Evolutionary conservation across 2,329 filamentous ascomycete species (phyloP), one percentile per base, ranked within the genome.

Genomic region (Alternaria brassicae): DNA sequence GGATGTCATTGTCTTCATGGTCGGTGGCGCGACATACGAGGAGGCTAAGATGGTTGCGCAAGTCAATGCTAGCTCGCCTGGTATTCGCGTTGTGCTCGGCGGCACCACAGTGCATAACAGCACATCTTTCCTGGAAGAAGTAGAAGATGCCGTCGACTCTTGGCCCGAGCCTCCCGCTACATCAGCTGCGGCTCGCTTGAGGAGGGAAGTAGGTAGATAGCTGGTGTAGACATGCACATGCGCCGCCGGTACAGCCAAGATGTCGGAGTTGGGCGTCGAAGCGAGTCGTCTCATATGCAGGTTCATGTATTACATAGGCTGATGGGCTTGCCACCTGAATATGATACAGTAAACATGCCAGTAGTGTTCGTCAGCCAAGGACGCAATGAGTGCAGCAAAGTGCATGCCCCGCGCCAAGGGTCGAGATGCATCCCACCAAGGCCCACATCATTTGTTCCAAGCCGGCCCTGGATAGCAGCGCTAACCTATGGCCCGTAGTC

Each of bases 21-120:
- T 97, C 23, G 95, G 95, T 6, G 95, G 95, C 3, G 89, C 90
- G 17, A 99, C 95, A 0, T 99, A 97, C 72, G 95, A 99, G 77
- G 95, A 99, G 78, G 93, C 95, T 6, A 97, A 97, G 81, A 93
- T 92, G 84, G 88, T 98, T 37, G 92, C 95, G n/a, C 89, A 93
- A 67, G 89, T 99, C 59, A 99, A 99, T 79, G 93, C 93, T 17
- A 92, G 90, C 57, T 91, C 91, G 10, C 93, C 93, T 0, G 95
- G 95, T 0, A 85, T 98, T 9, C 86, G 95, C 55, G 89, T 99
- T 4, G 93, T 98, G 10, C 81, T 99, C 6, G 93, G 93, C 9
- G 93, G 93, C 3, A 98, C 95, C 0, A 88, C 86, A 6, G 85
- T 99, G 66, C 91, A 97, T 72, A 99, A 97, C 72, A 93, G 92